Base-by-base conservation (phyloP, 2,329 filamentous ascomycete species). In the Aspergillus sp. region DNA sequence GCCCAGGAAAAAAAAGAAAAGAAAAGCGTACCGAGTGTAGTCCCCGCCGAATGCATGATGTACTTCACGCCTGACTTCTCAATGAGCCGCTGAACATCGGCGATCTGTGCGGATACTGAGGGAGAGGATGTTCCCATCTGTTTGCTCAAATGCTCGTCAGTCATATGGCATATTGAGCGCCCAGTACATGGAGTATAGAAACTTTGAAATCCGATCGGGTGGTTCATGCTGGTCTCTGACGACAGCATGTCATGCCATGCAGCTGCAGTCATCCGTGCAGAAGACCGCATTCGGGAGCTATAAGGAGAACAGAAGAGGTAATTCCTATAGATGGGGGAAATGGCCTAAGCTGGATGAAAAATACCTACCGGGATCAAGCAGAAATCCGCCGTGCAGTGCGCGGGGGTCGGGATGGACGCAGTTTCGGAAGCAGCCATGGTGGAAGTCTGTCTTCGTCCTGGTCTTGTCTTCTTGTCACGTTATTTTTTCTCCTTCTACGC, bases 1-100 rank as follows among this genome's bases (percentile, higher is more conserved):
- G 53, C 51, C 29, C 43, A 41, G 5, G n/a, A 10, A 27, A 33
- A 28, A 40, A 5, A 36, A 40, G 30, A 26, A 7, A 35, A 29
- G 36, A 28, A 19, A 43, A 6, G 73, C 82, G 48, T 73, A 93
- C 88, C 89, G 46, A 97, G 79, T 0, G 91, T 97, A 0, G 91
- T 96, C 8, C 91, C 93, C 2, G 89, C 90, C 28, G 87, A 90
- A 70, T 97, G 91, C 88, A 97, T 93, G 41, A 79, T 82, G 64
- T 90, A 91, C 53, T 81, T 83, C 52, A 97, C 67, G 2, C 88
- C 88, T 57, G 85, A 93, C 45, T 80, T 81, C 67, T 85, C 82
- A 58, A 98, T 77, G 33, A 97, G 76, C 48, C 83, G 81, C 72
- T 97, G 91, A 34, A 97, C 88, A 52, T 86, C 83, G 32, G 91